Conservation (phyloP, 306 rosid genomes). For the Prunus campanulata region DNA sequence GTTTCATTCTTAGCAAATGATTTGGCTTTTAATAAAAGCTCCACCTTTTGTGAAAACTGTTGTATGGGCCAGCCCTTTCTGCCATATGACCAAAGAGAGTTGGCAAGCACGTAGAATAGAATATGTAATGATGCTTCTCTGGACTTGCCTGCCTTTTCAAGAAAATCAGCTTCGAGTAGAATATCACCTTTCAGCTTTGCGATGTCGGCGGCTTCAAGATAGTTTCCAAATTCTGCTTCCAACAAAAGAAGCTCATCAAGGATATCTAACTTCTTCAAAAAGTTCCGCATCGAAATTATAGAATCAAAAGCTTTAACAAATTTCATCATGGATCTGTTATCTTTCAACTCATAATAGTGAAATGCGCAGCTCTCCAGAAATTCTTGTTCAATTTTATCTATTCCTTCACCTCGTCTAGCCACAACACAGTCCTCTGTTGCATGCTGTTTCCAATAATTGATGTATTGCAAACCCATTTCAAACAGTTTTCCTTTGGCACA, state of each 20-base stretch:
- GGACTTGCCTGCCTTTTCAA: slow-evolving; percentile 53
- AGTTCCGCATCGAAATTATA: slow-evolving; percentile 44
- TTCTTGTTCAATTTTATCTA: slow-evolving; percentile 43
- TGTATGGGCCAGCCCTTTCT: slow-evolving; percentile 71
- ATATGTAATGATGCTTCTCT: slow-evolving; percentile 42
- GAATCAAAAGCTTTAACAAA: slow-evolving; percentile 67
- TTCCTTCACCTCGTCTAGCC: slow-evolving; percentile 17
- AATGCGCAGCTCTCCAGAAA: slow-evolving; percentile 63
- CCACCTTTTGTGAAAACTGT: slow-evolving; percentile 39
- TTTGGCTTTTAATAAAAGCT: slow-evolving; percentile 49
- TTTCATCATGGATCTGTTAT: slow-evolving; percentile 60
- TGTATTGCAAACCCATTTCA: slow-evolving; percentile 55
- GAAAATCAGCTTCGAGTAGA: slow-evolving; percentile 39
- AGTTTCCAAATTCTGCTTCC: slow-evolving; percentile 74
- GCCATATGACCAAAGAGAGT: slow-evolving; percentile 67
- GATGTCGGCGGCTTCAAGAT: slow-evolving; percentile 48
- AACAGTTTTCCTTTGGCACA: slow-evolving; percentile 52
- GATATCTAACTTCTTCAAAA: slow-evolving; percentile 42
- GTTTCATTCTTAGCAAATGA: slow-evolving; percentile 42
- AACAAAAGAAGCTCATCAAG: slow-evolving; percentile 58
- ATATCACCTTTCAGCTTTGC: slow-evolving; percentile 57
- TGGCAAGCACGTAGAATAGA: slow-evolving; percentile 42
- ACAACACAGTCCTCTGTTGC: slow-evolving; percentile 20
- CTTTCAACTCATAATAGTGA: slow-evolving; percentile 42
- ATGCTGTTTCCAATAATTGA: slow-evolving; percentile 59